phyloP scores from a whole-genome alignment of 306 rosid species.

The Comarum palustre region DNA sequence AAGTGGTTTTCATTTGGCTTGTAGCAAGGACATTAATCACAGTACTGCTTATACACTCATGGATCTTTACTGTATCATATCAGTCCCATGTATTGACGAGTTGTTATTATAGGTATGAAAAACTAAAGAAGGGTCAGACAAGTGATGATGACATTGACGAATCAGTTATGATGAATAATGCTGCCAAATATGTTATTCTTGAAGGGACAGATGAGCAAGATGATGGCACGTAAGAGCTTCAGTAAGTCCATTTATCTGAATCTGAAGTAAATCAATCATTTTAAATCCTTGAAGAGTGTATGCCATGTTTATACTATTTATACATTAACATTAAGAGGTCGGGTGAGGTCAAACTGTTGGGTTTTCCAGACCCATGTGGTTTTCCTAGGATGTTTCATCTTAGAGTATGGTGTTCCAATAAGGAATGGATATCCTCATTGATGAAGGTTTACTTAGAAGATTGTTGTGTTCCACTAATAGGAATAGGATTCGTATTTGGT shows the following conservation, averaged over 20 bases:
- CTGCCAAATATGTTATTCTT: conserved; percentile 83
- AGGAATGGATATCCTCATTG: too few relatives aligned
- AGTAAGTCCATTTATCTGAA: conserved; percentile 18
- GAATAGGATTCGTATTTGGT: too few relatives aligned
- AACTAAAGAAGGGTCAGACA: conserved; percentile 53
- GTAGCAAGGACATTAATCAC: background rate
- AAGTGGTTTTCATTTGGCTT: background rate
- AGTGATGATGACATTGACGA: conserved; percentile 37
- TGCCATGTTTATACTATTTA: background rate
- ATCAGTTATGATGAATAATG: conserved; percentile 33
- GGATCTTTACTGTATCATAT: background rate
- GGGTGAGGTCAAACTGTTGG: background rate
- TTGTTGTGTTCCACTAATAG: too few relatives aligned
- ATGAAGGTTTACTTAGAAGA: too few relatives aligned
- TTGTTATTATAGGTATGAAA: conserved; percentile 54
- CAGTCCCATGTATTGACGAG: conserved; percentile 9
- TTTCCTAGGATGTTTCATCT: too few relatives aligned
- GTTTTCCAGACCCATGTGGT: too few relatives aligned
- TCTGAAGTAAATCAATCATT: conserved; percentile 34
- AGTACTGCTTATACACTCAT: background rate
- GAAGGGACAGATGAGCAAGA: conserved; percentile 79
- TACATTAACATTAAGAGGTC: background rate
- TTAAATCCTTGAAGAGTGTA: background rate
- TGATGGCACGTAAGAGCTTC: conserved; percentile 36
- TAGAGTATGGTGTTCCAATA: too few relatives aligned